phyloP scores from a whole-genome alignment of 2,329 filamentous ascomycete genomes.

The Elsinoe perseae region DNA sequence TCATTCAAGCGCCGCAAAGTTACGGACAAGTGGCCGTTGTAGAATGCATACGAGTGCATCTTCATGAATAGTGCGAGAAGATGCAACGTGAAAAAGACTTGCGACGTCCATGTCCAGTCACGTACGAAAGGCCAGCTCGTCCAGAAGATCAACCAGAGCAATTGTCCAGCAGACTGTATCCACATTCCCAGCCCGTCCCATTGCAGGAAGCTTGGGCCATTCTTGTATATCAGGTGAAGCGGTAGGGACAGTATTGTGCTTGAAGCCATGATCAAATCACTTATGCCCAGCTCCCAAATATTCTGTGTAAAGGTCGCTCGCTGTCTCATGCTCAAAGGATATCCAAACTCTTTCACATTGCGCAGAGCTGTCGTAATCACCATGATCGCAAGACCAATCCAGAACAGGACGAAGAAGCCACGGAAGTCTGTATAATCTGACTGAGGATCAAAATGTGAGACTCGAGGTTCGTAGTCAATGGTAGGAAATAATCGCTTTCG shows the following conservation, averaged over 20 bases:
- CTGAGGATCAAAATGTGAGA: slow-evolving; percentile 89
- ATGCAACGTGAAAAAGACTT: slow-evolving; percentile 90
- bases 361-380: slow-evolving; percentile 87
- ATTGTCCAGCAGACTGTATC: slow-evolving; percentile 76
- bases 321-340: slow-evolving; percentile 74
- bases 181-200: slow-evolving; percentile 74
- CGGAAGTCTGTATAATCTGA: slow-evolving; percentile 92
- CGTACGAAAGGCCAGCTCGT: slow-evolving; percentile 68
- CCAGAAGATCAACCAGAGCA: slow-evolving; percentile 73
- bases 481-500: slow-evolving; percentile 83
- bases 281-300: slow-evolving; percentile 75
- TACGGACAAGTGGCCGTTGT: slow-evolving; percentile 89
- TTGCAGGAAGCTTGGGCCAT: slow-evolving; percentile 48
- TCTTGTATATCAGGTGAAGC: slow-evolving; percentile 61
- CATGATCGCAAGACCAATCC: slow-evolving; percentile 96
- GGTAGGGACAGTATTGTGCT: slow-evolving; percentile 65
- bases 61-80: slow-evolving; percentile 94
- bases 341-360: slow-evolving; percentile 89
- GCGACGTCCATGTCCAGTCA: slow-evolving; percentile 92
- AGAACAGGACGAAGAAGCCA: slow-evolving; percentile 97
- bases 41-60: slow-evolving; percentile 97
- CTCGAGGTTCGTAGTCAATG: slow-evolving; percentile 79
- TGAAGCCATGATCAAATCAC: slow-evolving; percentile 76
- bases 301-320: slow-evolving; percentile 85
- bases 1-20: slow-evolving; percentile 71